A percentile compares a stretch with the other conserved stretches of the same genome.
Evolutionary conservation across 768 basidiomycete species (phyloP).

Genomic region (Agaricus blazei): DNA sequence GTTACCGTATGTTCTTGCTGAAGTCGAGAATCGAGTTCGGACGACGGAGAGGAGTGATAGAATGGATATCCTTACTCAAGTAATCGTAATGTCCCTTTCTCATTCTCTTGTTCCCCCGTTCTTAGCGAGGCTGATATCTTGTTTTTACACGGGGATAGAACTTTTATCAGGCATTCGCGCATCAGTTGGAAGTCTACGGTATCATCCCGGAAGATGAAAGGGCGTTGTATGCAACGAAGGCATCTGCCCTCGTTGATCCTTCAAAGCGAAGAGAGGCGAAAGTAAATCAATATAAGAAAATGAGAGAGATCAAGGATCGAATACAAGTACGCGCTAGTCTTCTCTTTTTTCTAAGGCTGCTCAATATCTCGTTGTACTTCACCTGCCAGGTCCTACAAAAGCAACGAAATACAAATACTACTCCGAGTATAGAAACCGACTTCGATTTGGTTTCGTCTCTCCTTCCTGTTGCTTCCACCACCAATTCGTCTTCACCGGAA

Average conservation of each 20-base stretch:
- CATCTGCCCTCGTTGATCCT: conserved; percentile 53
- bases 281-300: conserved; percentile 85
- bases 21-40: conserved; percentile 57
- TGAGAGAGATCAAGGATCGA: conserved; percentile 69
- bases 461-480: conserved; percentile 33
- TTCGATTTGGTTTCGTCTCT: conserved; percentile 63
- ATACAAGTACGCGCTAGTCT: conserved; percentile 49
- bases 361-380: not conserved
- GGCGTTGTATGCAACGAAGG: conserved; percentile 43
- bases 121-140: not conserved
- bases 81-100: conserved; percentile 43
- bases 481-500: conserved; percentile 7
- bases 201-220: conserved; percentile 61
- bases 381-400: conserved; percentile 47
- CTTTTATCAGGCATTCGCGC: conserved; percentile 42
- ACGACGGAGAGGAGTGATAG: conserved; percentile 55
- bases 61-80: conserved; percentile 45
- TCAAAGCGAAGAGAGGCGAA: conserved; percentile 77
- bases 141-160: conserved; percentile 27
- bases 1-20: conserved; percentile 63
- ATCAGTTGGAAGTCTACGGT: conserved; percentile 56
- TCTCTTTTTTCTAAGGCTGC: not conserved
- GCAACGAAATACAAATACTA: conserved; percentile 38
- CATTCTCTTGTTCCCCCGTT: not conserved
- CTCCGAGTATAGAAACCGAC: conserved; percentile 35